phyloP scores from a whole-genome alignment of 2,329 filamentous ascomycete genomes.

The Phyllachora maydis region DNA sequence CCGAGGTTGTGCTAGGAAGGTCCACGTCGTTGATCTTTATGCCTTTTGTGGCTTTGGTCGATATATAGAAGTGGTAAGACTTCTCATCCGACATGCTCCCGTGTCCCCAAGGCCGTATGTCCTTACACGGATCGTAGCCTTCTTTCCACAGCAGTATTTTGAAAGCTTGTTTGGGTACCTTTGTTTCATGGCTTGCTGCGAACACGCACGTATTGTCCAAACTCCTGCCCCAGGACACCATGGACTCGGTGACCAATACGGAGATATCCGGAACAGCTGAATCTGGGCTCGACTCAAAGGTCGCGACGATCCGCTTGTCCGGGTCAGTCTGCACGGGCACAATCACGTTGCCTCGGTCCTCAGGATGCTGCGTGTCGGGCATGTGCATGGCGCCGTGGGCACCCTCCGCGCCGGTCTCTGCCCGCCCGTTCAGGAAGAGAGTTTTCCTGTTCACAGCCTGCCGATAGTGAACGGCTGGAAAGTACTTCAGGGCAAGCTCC shows the following conservation, averaged over 20 bases:
- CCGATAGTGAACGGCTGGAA: conserved; percentile 20
- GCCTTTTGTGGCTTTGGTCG: conserved; percentile 57
- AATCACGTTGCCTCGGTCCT: conserved; percentile 14
- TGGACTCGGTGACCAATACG: conserved; percentile 42
- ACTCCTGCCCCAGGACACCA: conserved; percentile 62
- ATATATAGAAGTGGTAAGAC: conserved; percentile 50
- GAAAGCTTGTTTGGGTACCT: conserved; percentile 66
- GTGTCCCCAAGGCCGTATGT: conserved; percentile 30
- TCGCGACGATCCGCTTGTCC: conserved; percentile 32
- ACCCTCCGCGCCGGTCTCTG: too few species aligned
- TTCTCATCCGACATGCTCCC: conserved; percentile 25
- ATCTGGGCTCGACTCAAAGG: conserved; percentile 40
- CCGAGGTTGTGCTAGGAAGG: conserved; percentile 33
- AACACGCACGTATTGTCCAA: conserved; percentile 48
- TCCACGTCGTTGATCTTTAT: conserved; percentile 59
- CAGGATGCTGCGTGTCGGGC: conserved; percentile 16
- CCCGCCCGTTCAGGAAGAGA: conserved; percentile 3
- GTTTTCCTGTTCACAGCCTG: conserved; percentile 1
- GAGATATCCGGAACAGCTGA: conserved; percentile 44
- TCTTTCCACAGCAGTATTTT: conserved; percentile 57
- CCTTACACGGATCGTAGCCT: conserved; percentile 37
- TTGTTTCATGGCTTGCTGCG: conserved; percentile 37
- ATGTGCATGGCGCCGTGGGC: conserved; percentile 4
- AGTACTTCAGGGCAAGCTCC: conserved; percentile 36
- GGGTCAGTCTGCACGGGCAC: conserved; percentile 11